phyloP scores from a whole-genome alignment of 305 asterid species.

The Plantago coronopus region DNA sequence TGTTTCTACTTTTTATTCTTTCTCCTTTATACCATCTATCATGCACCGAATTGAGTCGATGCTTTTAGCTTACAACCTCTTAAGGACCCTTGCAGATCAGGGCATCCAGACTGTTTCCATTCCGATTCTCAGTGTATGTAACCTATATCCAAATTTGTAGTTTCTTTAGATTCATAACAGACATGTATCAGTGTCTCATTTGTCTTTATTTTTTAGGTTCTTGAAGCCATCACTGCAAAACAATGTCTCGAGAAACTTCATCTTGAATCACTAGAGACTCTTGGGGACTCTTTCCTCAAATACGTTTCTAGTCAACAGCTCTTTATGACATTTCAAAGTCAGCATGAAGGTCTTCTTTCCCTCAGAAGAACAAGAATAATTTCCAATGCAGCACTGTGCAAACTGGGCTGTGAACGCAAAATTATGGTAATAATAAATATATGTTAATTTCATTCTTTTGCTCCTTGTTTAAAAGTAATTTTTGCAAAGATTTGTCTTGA shows the following conservation, averaged over 20 bases:
- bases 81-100: constrained; percentile 37
- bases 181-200: background rate
- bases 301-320: constrained; percentile 59
- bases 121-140: constrained; percentile 54
- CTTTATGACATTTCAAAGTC: constrained; percentile 45
- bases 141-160: background rate
- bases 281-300: constrained; percentile 82
- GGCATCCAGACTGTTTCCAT: constrained; percentile 39
- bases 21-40: constrained; percentile 58
- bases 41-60: constrained; percentile 83
- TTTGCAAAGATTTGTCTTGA: background rate
- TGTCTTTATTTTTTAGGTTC: constrained; percentile 34
- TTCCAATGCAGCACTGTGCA: constrained; percentile 63
- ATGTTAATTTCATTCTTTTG: background rate
- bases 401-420: constrained; percentile 61
- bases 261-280: constrained; percentile 80
- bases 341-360: constrained; percentile 72
- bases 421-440: constrained; percentile 47
- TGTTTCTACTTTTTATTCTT: constrained; percentile 51
- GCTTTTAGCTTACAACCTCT: constrained; percentile 59
- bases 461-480: background rate
- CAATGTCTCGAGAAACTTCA: constrained; percentile 63
- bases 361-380: constrained; percentile 42
- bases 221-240: constrained; percentile 87
- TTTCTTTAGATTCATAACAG: background rate